Percentiles rank a stretch among this genome's conserved stretches.
Evolutionary conservation across 768 basidiomycete species (phyloP).

Genomic region (Calocera viscosa): DNA sequence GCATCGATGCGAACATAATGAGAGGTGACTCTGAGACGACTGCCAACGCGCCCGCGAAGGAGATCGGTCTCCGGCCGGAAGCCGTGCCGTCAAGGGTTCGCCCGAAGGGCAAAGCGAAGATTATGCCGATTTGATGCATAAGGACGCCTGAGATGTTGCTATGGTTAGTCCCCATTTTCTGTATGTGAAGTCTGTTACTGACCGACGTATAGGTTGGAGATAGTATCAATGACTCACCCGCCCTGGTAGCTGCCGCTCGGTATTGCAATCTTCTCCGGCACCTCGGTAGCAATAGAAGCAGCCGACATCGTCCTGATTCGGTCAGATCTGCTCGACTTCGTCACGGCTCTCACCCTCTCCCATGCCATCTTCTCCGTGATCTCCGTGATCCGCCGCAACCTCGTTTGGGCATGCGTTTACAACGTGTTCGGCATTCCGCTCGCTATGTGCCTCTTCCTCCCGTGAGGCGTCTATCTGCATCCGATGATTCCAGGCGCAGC

Average conservation of each 20-base stretch:
- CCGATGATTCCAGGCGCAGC: slow-evolving; percentile 98
- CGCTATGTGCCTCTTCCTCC: slow-evolving; percentile 93
- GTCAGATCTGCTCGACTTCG: slow-evolving; percentile 91
- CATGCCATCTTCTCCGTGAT: slow-evolving; percentile 73
- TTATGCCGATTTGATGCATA: slow-evolving; percentile 71
- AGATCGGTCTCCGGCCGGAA: slow-evolving; percentile 74
- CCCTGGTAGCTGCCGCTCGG: slow-evolving; percentile 93
- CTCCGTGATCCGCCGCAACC: slow-evolving; percentile 86
- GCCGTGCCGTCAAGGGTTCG: slow-evolving; percentile 87
- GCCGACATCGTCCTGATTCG: slow-evolving; percentile 98
- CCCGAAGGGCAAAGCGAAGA: slow-evolving; percentile 86
- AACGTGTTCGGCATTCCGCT: slow-evolving; percentile 89
- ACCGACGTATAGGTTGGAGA: slow-evolving; percentile 98
- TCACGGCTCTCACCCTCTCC: slow-evolving; percentile 87
- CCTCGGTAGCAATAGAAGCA: slow-evolving; percentile 94
- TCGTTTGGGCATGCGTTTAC: slow-evolving; percentile 93
- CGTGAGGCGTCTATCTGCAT: slow-evolving; percentile 82
- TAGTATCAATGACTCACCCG: slow-evolving; percentile 97
- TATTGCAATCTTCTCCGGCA: slow-evolving; percentile 90
- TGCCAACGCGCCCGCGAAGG: slow-evolving; percentile 74
- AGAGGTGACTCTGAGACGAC: slow-evolving; percentile 85
- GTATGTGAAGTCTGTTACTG: too few species aligned
- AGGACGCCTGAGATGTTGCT: slow-evolving; percentile 60
- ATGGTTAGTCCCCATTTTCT: too few species aligned
- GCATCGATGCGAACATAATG: slow-evolving; percentile 84